Conservation (phyloP, 495 filamentous ascomycete species). For the Talaromyces wortmannii region DNA sequence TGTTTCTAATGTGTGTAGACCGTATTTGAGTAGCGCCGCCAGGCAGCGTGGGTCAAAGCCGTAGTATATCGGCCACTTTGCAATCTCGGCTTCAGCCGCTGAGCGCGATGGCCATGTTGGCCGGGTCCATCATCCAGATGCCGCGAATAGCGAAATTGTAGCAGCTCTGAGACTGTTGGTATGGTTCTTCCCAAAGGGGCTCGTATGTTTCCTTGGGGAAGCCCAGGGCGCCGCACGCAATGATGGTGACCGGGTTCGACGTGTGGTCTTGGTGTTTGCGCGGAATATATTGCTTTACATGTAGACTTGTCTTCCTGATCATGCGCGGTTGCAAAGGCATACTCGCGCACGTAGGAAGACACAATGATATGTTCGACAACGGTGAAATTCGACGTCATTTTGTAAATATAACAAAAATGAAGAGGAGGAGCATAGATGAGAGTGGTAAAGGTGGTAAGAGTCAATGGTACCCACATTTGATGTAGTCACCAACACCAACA, state of each 20-base stretch:
- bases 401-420: no score
- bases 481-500: no score
- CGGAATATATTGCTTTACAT: background rate
- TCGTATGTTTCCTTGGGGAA: background rate
- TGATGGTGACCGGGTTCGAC: background rate
- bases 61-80: background rate
- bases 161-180: background rate
- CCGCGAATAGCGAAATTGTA: background rate
- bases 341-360: background rate
- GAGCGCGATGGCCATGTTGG: background rate
- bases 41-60: background rate
- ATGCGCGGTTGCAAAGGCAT: background rate
- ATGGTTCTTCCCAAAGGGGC: background rate
- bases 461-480: no score
- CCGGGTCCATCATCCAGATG: background rate
- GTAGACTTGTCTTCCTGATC: background rate
- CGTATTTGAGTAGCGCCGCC: background rate
- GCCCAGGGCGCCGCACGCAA: background rate
- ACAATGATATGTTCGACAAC: background rate
- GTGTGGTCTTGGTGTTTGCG: background rate
- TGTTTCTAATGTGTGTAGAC: background rate
- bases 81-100: background rate
- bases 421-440: no score
- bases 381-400: no score
- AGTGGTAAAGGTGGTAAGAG: no score